Base-by-base conservation (phyloP, 1,284 basidiomycete genomes). In the Malassezia japonica region DNA sequence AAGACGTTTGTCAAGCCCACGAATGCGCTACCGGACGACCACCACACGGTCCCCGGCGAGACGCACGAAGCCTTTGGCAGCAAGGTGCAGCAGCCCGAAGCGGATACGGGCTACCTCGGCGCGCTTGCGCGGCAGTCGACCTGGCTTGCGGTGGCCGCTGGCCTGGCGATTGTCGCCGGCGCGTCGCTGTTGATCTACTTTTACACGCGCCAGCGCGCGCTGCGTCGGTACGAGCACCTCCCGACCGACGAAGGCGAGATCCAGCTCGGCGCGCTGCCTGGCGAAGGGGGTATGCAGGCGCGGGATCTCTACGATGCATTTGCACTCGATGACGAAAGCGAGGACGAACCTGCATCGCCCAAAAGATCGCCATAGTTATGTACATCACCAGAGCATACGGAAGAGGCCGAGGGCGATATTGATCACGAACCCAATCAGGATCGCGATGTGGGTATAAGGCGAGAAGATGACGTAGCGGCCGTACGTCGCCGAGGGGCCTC, bases 21-120 rank as follows among this genome's bases (percentile, higher is more conserved):
- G 0, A 83, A 79, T 6, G 82, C 84, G 61, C 81, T 98, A 3
- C 91, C 92, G 1, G 81, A 78, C 8, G 85, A 95, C 71, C 91
- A 94, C 68, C 38, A 74, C 60, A 23, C 61, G 47, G 59, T 66
- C 53, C 54, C 72, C 53, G 64, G 76, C 65, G 64, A 74, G 65
- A 38, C 64, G 64, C 59, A 55, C 36, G 50, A 50, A 74, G 45
- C 39, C 13, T 48, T 48, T 45, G 51, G 51, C 15, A 65, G 72
- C 50, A 16, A 43, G 34, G 47, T 39, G 21, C 62, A 32, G 72
- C 33, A 15, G 70, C 61, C n/a, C 74, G 75, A 5, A 67, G 76
- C 71, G 21, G 87, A 91, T 65, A 83, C 87, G 71, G 88, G 88
- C 47, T 88, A 86, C 80, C 88, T 91, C 73, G 78, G 83, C 2